phyloP scores from a whole-genome alignment of 306 rosid species.

The Rosa lucieae region DNA sequence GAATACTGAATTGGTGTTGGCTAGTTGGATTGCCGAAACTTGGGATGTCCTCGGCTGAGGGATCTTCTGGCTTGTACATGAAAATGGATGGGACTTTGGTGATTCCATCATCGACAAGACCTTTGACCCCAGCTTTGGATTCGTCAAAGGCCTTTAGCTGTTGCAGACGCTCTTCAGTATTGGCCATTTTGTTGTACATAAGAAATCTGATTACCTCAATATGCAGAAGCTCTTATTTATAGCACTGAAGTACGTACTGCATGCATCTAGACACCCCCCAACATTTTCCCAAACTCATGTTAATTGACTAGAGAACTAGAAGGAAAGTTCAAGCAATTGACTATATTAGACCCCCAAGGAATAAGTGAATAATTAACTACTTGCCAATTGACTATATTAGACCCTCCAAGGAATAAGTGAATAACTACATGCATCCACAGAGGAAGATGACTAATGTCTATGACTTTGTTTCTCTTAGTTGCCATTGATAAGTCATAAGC shows the following conservation, averaged over 20 bases:
- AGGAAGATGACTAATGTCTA: no score
- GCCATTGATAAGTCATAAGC: no score
- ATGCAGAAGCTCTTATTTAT: background rate
- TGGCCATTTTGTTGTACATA: background rate
- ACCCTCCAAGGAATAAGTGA: no score
- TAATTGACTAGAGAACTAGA: no score
- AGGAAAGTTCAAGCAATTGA: no score
- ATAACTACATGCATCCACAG: no score
- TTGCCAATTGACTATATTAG: no score
- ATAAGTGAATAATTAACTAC: no score
- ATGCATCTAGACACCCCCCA: background rate
- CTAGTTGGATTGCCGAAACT: background rate
- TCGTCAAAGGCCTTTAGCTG: constrained; percentile 1
- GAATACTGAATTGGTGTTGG: background rate
- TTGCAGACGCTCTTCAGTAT: background rate
- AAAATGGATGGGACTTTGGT: background rate
- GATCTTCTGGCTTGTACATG: background rate
- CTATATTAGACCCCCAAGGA: no score
- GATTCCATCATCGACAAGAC: background rate
- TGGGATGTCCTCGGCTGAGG: background rate
- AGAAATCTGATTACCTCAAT: background rate
- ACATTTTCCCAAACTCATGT: no score
- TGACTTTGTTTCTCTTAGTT: no score
- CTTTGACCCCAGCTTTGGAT: background rate
- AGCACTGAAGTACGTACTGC: background rate